These are phyloP conservation scores for Seiridium cupressi DNA, from an alignment of 2,329 filamentous ascomycete species.

Conservation along the genomic window DNA sequence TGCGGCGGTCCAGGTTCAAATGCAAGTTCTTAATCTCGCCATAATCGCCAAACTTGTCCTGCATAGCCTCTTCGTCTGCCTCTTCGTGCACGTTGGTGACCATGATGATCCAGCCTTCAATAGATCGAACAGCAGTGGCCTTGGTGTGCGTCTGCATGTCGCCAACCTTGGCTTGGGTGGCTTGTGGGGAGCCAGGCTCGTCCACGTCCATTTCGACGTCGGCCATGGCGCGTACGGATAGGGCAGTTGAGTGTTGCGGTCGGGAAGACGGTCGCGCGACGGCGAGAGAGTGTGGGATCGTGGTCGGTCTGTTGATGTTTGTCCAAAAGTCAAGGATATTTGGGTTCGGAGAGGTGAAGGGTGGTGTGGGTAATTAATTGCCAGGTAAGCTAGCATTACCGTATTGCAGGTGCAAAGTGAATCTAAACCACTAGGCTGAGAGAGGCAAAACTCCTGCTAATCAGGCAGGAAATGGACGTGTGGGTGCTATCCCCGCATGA, in stretches of 20 bases:
- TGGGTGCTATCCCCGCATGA: no score
- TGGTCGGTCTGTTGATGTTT: not conserved
- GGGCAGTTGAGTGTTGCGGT: not conserved
- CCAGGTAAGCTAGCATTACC: no score
- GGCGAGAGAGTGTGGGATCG: not conserved
- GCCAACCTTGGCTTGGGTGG: constrained; percentile 47
- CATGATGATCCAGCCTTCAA: constrained; percentile 87
- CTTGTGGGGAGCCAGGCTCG: constrained; percentile 36
- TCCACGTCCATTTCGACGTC: constrained; percentile 62
- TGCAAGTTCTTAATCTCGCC: constrained; percentile 88
- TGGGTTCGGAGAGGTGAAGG: no score
- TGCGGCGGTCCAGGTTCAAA: constrained; percentile 77
- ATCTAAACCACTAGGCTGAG: no score
- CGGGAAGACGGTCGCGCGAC: not conserved
- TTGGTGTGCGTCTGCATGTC: constrained; percentile 72
- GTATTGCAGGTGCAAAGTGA: no score
- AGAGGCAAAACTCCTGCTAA: no score
- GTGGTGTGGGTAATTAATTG: no score
- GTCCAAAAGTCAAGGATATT: not conserved
- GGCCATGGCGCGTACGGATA: constrained; percentile 37
- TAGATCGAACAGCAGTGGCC: constrained; percentile 79
- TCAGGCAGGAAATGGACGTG: no score
- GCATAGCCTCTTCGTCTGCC: constrained; percentile 78
- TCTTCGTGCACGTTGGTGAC: constrained; percentile 88
- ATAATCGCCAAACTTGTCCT: constrained; percentile 79